Base-by-base conservation (phyloP, 2,329 filamentous ascomycete genomes). In the Diaporthe batatas region DNA sequence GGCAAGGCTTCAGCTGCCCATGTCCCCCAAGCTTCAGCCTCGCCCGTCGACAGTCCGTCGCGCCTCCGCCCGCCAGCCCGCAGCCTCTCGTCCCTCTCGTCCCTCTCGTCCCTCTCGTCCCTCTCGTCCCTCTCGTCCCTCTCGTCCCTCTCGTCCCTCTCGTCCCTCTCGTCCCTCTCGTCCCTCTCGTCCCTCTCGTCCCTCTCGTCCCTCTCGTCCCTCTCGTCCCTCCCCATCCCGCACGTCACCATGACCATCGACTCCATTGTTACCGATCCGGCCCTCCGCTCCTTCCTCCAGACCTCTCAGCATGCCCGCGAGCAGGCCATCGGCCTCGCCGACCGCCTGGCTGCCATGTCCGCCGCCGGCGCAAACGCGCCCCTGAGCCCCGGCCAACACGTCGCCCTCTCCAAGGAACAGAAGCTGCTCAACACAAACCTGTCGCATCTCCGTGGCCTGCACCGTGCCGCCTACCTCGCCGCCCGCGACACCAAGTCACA, bases 401-500 rank as follows among this genome's bases (percentile, higher is more conserved):
- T 89, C 36, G 88, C 90, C 72, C 86, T 94, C 39, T 91, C 92
- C 10, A 92, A 91, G 79, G 91, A 94, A 79, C 94, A 97, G 81
- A 97, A 96, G 80, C 86, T 91, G 1, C 89, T 98, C 3, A 90
- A 93, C 77, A 92, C 94, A 71, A 92, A 94, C 77, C 89, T 98
- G 12, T 91, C 94, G 0, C 92, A 94, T 76, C 87, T 98, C 23
- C 93, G 96, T 71, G 93, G 93, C 16, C 87, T 96, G 36, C 96
- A 98, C 81, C 91, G 96, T 36, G 89, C 92, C 75, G 94, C 95
- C 12, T 91, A 95, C 76, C 89, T 98, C 77, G 88, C 91, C 39
- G 94, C 95, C 39, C 91, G 96, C 76, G 91, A 94, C 77, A 98
- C 95, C 18, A 98, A 98, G 82, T 87, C 93, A 69, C 87, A 91